Percentiles rank a stretch among this genome's conserved stretches.
These are phyloP conservation scores for Penicillium taxi DNA, from an alignment of 495 filamentous ascomycete species.

Conservation along the genomic window DNA sequence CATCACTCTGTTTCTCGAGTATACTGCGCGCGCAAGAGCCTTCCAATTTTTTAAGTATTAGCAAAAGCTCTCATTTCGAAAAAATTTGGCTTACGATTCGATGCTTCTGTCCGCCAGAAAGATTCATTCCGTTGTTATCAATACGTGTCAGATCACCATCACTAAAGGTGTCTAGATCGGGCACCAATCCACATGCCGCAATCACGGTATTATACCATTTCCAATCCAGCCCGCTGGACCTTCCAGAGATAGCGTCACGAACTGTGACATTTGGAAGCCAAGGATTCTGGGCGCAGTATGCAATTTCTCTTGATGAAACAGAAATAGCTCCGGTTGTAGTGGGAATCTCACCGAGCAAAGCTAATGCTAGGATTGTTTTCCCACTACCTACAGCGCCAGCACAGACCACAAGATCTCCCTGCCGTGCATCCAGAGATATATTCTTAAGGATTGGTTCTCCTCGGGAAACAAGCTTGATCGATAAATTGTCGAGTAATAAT, in stretches of 20 bases:
- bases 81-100: constrained; percentile 35
- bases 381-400: constrained; percentile 43
- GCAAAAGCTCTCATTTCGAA: constrained; percentile 7
- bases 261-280: constrained; percentile 39
- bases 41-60: constrained; percentile 2
- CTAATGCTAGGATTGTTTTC: constrained; percentile 36
- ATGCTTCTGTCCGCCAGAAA: constrained; percentile 50
- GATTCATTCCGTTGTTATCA: constrained; percentile 44
- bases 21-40: constrained; percentile 39
- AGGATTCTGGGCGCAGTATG: constrained; percentile 31
- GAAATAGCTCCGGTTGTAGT: constrained; percentile 20
- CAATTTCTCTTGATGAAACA: constrained; percentile 18
- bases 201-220: constrained; percentile 40
- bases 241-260: constrained; percentile 26
- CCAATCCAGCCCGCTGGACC: constrained; percentile 12
- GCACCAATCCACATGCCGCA: constrained; percentile 38
- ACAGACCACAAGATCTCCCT: constrained; percentile 29
- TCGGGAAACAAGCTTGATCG: background rate
- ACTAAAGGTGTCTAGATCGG: constrained; percentile 38
- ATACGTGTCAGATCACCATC: constrained; percentile 40
- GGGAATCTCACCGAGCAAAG: constrained; percentile 42
- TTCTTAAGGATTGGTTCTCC: background rate
- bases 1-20: constrained; percentile 26
- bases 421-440: constrained; percentile 17
- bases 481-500: background rate